Conservation (phyloP, 768 basidiomycete species). For the Boletus rufocinnamomeus region DNA sequence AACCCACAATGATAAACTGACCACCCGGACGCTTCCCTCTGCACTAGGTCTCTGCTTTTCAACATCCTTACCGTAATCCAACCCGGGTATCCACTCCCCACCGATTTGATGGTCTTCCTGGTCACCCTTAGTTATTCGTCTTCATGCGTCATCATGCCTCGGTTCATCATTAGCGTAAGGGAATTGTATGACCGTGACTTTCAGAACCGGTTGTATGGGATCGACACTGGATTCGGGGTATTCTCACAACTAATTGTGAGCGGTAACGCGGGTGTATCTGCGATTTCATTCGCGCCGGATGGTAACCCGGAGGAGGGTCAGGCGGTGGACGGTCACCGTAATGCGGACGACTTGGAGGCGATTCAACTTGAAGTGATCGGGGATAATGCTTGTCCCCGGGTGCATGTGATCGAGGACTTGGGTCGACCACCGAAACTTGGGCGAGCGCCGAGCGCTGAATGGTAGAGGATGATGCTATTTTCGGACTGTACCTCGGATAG, state of each 20-base stretch:
- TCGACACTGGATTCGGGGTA: constrained; percentile 9
- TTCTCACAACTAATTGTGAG: neutral
- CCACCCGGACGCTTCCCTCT: too few relatives aligned
- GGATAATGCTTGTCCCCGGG: too few relatives aligned
- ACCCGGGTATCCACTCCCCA: neutral
- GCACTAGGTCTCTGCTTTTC: constrained; percentile 7
- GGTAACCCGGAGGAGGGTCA: too few relatives aligned
- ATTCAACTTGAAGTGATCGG: too few relatives aligned
- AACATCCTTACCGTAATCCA: neutral
- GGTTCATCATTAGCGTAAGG: constrained; percentile 20
- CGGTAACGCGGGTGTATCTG: neutral
- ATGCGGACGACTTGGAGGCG: neutral
- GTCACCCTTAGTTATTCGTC: constrained; percentile 5
- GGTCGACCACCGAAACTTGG: too few relatives aligned
- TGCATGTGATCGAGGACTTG: too few relatives aligned
- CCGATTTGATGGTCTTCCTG: neutral
- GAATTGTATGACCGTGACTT: constrained; percentile 3
- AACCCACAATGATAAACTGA: too few relatives aligned
- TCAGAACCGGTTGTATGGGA: neutral
- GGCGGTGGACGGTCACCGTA: neutral
- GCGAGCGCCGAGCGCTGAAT: too few relatives aligned
- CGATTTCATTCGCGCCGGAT: neutral
- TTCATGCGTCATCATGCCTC: constrained; percentile 7
- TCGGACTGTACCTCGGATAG: too few relatives aligned
- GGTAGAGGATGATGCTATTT: too few relatives aligned